Percentiles rank a stretch among this genome's conserved stretches.
Conservation (phyloP, 345 rosid species). For the Citrus inodora region DNA sequence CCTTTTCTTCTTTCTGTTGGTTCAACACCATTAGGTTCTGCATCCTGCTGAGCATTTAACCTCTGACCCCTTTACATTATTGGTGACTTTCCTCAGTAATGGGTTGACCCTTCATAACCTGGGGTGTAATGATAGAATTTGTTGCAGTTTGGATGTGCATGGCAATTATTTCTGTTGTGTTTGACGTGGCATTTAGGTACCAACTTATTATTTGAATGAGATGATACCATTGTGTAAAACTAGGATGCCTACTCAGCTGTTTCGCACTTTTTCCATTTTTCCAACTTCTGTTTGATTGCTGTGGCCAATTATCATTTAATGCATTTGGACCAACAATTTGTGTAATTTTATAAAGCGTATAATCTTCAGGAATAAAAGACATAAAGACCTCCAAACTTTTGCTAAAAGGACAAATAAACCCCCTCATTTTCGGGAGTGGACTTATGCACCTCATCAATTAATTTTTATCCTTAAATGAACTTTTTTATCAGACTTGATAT, state of each 20-base stretch:
- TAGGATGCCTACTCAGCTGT: not conserved
- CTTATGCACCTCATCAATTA: too few species aligned
- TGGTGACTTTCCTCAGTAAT: not conserved
- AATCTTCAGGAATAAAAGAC: too few species aligned
- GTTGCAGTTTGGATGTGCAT: not conserved
- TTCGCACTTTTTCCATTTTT: too few species aligned
- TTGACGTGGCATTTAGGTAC: not conserved
- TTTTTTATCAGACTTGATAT: too few species aligned
- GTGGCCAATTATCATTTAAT: not conserved
- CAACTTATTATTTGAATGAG: not conserved
- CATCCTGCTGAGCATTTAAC: not conserved
- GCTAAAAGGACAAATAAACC: too few species aligned
- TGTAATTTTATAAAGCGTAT: not conserved
- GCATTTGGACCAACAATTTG: not conserved
- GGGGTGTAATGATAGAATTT: not conserved
- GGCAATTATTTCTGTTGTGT: not conserved
- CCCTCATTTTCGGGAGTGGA: too few species aligned
- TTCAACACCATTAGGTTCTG: not conserved
- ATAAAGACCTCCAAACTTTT: too few species aligned
- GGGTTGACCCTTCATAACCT: not conserved
- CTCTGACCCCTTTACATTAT: not conserved
- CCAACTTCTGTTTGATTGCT: not conserved
- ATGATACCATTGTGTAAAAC: not conserved
- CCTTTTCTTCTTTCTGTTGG: not conserved
- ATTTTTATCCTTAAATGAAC: too few species aligned